Base-by-base conservation (phyloP, 352 stramenopile species). In the Peronospora tabacina region DNA sequence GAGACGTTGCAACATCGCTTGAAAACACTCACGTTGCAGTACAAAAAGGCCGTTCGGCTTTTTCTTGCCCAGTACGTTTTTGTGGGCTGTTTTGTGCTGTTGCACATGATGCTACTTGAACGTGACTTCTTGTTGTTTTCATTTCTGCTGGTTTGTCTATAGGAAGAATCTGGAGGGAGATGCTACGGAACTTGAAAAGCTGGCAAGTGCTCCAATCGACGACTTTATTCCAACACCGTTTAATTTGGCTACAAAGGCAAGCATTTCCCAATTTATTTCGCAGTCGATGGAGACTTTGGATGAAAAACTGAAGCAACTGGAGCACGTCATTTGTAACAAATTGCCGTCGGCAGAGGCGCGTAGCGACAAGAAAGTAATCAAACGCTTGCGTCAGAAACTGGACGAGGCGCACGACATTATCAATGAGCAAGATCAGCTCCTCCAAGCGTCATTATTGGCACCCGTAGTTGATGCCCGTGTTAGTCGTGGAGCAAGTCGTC, bases 41-140 rank as follows among this genome's bases (percentile, higher is more conserved):
- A 87, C 63, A 83, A 83, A 52, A 87, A 86, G 28, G 63, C 75
- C 5, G 70, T 85, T 22, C 64, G 73, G 44, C 64, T 87, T 11
- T 89, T 89, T 43, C 59, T 89, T 28, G 71, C 75, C 7, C 77
- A 89, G 75, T 84, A 66, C 40, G 77, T 73, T 43, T n/a, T n/a
- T n/a, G n/a, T n/a, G n/a, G 16, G 7, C 30, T 13, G 11, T 15
- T 4, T 6, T 15, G 6, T 37, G 12, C 11, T 53, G 10, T 24
- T 28, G 15, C 38, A 5, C 6, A 26, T 3, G 5, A 26, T 26
- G 22, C 7, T 26, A 6, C 22, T 26, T 26, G 7, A 22, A 26
- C 22, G 22, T 5, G 3, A 5, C 22, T 5, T 26, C 7, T 26
- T 26, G 22, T 46, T 26, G 22, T 46, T 33, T 44, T 26, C 10